Percentiles rank a stretch among this genome's conserved stretches.
phyloP scores from a whole-genome alignment of 306 rosid species.

The Rosa chinensis region DNA sequence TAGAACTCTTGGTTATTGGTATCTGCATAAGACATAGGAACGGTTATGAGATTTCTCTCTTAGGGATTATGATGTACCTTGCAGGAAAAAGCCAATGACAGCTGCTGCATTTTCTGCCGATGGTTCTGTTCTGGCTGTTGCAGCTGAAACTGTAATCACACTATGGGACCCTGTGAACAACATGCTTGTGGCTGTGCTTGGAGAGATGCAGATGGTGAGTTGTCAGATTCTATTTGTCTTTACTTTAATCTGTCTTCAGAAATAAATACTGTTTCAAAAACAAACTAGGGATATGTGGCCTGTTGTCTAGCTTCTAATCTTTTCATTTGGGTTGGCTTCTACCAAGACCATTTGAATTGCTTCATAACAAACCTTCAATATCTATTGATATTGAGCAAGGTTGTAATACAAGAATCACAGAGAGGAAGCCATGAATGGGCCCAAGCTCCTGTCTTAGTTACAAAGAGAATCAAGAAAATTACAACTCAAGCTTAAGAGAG shows the following conservation, averaged over 20 bases:
- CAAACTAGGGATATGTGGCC: not conserved
- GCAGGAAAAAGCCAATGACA: slow-evolving; percentile 83
- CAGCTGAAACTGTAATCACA: slow-evolving; percentile 85
- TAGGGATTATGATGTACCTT: slow-evolving; percentile 20
- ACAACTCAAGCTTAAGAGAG: too few species aligned
- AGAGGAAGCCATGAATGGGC: too few species aligned
- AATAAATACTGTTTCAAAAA: not conserved
- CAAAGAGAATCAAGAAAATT: too few species aligned
- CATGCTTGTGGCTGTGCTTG: slow-evolving; percentile 77
- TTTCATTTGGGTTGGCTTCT: not conserved
- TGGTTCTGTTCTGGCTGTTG: slow-evolving; percentile 93
- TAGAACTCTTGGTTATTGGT: slow-evolving; percentile 3
- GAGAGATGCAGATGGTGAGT: slow-evolving; percentile 62
- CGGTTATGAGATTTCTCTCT: slow-evolving; percentile 20
- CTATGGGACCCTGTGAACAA: slow-evolving; percentile 91
- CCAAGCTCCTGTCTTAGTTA: too few species aligned
- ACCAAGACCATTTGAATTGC: too few species aligned
- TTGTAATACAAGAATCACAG: too few species aligned
- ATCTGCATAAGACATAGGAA: not conserved
- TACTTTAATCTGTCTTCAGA: slow-evolving; percentile 14
- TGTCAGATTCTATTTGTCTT: slow-evolving; percentile 14
- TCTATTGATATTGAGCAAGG: too few species aligned
- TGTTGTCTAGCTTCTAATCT: not conserved
- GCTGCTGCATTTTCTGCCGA: slow-evolving; percentile 88
- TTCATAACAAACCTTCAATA: too few species aligned